Base-by-base conservation (phyloP, 2,329 filamentous ascomycete species). In the Cadophora gregata region DNA sequence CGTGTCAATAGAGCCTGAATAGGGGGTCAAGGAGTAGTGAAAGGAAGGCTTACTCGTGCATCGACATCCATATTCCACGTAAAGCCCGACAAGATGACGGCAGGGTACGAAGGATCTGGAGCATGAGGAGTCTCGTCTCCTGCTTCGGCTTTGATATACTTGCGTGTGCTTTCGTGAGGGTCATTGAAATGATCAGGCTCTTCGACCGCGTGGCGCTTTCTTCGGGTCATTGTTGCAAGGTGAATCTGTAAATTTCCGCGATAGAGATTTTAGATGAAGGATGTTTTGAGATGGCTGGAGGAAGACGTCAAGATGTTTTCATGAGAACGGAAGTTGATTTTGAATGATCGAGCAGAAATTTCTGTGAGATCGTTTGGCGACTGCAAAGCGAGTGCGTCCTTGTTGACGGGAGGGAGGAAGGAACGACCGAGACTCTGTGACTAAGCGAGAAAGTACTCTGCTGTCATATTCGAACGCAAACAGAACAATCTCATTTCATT, bases 41-140 rank as follows among this genome's bases (percentile, higher is more conserved):
- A 5, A 33, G 10, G 50, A 10, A 14, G 12, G 14, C 53, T 2
- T 21, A 56, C 53, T n/a, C 29, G n/a, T 10, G n/a, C 53, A 56
- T 56, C 53, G 16, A 56, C n/a, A 24, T 36, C 31, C 53, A 36
- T 36, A 56, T 56, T 36, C 53, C 53, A 56, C n/a, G 29, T 56
- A 21, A 56, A 56, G 14, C 53, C 53, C 14, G 53, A 56, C 8
- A 56, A 12, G 53, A 56, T 36, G 2, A 56, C 53, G 0, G 53
- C 25, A 5, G 53, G 29, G 31, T 24, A 53, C 4, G 14, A n/a
- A 9, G 50, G 2, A n/a, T n/a, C 7, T n/a, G 27, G 27, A n/a
- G 14, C 12, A 31, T 16, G 14, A n/a, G 50, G 5, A 8, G 14
- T 9, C 7, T 31, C 25, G 8, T 53, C 50, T 19, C 31, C 14